phyloP scores from a whole-genome alignment of 1,284 basidiomycete genomes.

The Irpex sp. region DNA sequence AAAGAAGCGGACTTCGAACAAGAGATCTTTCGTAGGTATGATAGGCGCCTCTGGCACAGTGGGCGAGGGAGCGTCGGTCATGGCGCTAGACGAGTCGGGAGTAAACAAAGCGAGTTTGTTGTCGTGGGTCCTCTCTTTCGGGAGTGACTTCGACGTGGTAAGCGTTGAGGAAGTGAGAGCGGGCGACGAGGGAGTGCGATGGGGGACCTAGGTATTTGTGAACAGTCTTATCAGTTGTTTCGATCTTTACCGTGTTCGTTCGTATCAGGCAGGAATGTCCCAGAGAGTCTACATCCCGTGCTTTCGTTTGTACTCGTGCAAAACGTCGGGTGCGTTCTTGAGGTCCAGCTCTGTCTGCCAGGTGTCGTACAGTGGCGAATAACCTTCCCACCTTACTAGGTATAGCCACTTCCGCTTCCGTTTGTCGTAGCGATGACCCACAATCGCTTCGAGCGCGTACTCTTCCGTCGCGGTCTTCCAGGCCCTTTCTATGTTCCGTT shows the following conservation, averaged over 20 bases:
- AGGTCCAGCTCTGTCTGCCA: neutral
- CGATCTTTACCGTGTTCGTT: too few species aligned
- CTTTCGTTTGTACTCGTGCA: neutral
- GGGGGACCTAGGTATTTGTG: too few species aligned
- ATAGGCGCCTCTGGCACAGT: neutral
- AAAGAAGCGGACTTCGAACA: too few species aligned
- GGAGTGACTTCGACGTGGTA: too few species aligned
- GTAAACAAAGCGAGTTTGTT: neutral
- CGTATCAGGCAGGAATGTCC: too few species aligned
- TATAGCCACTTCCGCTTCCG: conserved; percentile 4
- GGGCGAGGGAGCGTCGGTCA: neutral
- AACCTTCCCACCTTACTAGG: conserved; percentile 19
- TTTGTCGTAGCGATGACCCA: conserved; percentile 10
- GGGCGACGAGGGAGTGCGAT: too few species aligned
- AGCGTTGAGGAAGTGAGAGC: too few species aligned
- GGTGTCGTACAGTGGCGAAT: conserved; percentile 9
- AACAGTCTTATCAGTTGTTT: too few species aligned
- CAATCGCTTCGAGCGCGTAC: conserved; percentile 17
- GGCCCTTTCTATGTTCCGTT: conserved; percentile 2
- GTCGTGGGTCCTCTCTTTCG: neutral
- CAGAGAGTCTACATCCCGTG: too few species aligned
- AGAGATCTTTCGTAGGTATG: too few species aligned
- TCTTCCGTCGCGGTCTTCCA: conserved; percentile 12
- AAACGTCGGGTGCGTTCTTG: neutral
- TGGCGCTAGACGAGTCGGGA: neutral